These are phyloP conservation scores for Colletotrichum nymphaeae DNA, from an alignment of 2,329 filamentous ascomycete species.

Conservation along the genomic window DNA sequence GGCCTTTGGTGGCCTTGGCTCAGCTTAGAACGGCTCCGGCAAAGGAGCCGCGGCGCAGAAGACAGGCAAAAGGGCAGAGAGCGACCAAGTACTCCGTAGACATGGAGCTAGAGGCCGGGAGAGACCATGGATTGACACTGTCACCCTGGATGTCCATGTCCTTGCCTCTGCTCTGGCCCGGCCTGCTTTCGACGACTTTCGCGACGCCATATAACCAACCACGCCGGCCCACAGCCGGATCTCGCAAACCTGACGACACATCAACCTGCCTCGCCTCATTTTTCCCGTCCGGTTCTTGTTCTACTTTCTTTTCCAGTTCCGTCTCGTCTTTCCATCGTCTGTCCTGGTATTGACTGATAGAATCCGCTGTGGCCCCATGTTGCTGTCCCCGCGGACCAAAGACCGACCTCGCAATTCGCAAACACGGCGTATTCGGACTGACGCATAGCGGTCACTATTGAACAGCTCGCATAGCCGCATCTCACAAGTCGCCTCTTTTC, in stretches of 20 bases:
- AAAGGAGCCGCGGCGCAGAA: not conserved
- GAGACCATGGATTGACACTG: constrained; percentile 27
- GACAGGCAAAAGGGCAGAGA: not conserved
- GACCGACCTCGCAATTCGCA: not conserved
- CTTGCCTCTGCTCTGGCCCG: not conserved
- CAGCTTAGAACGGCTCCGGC: not conserved
- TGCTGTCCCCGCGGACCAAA: constrained; percentile 17
- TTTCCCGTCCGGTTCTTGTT: not conserved
- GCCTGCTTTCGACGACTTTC: not conserved
- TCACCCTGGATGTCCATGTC: constrained; percentile 8
- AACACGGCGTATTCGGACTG: constrained; percentile 14
- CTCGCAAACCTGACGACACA: constrained; percentile 13
- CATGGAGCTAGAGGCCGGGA: constrained; percentile 10
- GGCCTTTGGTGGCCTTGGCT: not conserved
- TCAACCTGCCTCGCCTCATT: constrained; percentile 11
- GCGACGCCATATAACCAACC: constrained; percentile 15
- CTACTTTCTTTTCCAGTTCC: not conserved
- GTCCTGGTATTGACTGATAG: not conserved
- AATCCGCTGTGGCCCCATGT: constrained; percentile 7
- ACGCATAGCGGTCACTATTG: constrained; percentile 11
- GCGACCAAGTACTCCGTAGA: not conserved
- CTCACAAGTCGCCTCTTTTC: not conserved
- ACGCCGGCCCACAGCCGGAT: constrained; percentile 3
- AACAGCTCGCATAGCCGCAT: not conserved
- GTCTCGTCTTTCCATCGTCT: not conserved